A percentile compares a stretch with the other conserved stretches of the same genome.
Evolutionary conservation across 805 yeast genomes (phyloP).

Genomic region (Metschnikowia peoriensis): DNA sequence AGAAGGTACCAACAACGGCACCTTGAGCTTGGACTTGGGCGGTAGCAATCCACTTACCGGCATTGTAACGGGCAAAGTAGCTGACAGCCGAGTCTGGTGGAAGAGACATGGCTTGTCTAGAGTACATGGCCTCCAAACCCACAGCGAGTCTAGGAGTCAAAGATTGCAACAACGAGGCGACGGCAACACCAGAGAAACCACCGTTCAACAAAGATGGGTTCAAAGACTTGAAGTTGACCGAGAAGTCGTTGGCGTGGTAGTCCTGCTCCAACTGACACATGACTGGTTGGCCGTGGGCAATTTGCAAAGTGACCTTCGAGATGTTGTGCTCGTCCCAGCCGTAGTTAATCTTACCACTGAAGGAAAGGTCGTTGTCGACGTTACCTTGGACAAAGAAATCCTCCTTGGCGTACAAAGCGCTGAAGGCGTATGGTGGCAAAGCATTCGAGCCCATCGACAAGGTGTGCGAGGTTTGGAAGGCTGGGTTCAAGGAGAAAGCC

Average conservation of each 20-base stretch:
- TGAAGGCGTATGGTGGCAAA: constrained; percentile 87
- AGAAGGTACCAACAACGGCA: constrained; percentile 81
- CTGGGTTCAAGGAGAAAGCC: constrained; percentile 86
- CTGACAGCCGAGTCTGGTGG: constrained; percentile 87
- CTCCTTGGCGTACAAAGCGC: constrained; percentile 86
- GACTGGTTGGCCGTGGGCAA: constrained; percentile 84
- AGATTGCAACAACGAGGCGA: constrained; percentile 87
- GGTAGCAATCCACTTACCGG: constrained; percentile 88
- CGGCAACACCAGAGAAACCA: constrained; percentile 85
- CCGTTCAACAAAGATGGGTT: constrained; percentile 82
- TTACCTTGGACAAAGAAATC: constrained; percentile 86
- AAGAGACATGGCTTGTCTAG: constrained; percentile 67
- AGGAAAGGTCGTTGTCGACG: constrained; percentile 79
- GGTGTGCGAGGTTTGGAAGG: constrained; percentile 95
- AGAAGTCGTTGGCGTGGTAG: constrained; percentile 83
- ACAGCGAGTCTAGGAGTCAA: constrained; percentile 78
- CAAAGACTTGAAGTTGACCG: constrained; percentile 84
- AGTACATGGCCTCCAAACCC: constrained; percentile 91
- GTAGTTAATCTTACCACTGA: constrained; percentile 87
- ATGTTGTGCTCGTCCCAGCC: constrained; percentile 80
- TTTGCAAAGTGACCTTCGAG: constrained; percentile 84
- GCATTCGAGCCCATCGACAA: constrained; percentile 83
- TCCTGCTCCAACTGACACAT: constrained; percentile 97
- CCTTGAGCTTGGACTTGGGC: constrained; percentile 95
- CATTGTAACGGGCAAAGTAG: constrained; percentile 85